Evolutionary conservation across 2,329 filamentous ascomycete genomes (phyloP).

Genomic region (Arachnomyces sp.): DNA sequence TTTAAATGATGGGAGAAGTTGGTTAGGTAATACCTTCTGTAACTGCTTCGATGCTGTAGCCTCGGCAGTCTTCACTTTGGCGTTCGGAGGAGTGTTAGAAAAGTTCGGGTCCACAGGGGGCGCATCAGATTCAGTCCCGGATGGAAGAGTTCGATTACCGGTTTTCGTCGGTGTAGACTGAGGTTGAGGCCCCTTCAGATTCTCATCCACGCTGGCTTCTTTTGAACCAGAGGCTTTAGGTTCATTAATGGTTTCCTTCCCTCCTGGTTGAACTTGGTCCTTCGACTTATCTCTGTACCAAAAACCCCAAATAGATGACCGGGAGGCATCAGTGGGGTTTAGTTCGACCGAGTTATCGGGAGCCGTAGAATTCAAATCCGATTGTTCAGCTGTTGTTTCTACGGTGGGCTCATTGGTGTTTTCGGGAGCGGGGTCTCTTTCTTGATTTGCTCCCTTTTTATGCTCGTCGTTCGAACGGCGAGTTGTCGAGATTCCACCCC

Average conservation of each 20-base stretch:
- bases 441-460: constrained; percentile 10
- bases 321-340: constrained; percentile 16
- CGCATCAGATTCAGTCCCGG: constrained; percentile 8
- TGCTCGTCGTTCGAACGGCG: constrained; percentile 19
- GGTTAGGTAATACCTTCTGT: constrained; percentile 33
- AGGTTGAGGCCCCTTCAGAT: constrained; percentile 12
- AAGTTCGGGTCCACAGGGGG: neutral
- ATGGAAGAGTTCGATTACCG: constrained; percentile 11
- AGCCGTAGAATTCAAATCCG: constrained; percentile 14
- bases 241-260: constrained; percentile 21
- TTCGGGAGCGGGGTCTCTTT: constrained; percentile 9
- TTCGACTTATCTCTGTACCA: constrained; percentile 32
- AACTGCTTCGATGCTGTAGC: constrained; percentile 19
- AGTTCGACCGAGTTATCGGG: constrained; percentile 16
- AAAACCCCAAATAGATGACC: constrained; percentile 34
- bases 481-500: constrained; percentile 25
- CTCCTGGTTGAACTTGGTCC: constrained; percentile 14
- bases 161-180: constrained; percentile 25
- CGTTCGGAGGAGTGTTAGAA: neutral
- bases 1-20: constrained; percentile 42
- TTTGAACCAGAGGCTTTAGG: constrained; percentile 25
- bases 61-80: constrained; percentile 14
- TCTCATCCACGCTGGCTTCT: constrained; percentile 4
- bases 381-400: constrained; percentile 14
- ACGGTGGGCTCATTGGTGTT: neutral